These are phyloP conservation scores for Pilasporangium apinafurcum DNA, from an alignment of 352 stramenopile genomes.

Conservation along the genomic window DNA sequence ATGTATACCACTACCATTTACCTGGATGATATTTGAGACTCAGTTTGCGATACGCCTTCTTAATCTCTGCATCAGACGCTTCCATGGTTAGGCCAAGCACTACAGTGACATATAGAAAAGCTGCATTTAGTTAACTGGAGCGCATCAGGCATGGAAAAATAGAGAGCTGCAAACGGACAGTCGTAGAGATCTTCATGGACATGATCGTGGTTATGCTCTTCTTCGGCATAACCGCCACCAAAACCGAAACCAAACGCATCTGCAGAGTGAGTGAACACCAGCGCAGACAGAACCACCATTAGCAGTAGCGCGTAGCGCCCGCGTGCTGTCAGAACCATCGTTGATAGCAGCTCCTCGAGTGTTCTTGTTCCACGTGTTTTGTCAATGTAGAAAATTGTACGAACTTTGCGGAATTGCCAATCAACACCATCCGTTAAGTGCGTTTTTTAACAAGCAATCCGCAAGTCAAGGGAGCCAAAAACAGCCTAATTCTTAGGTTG, in stretches of 20 bases:
- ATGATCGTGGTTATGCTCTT: slow-evolving; percentile 40
- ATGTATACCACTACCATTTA: slow-evolving; percentile 36
- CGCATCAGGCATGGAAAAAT: not conserved
- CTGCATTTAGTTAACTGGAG: not conserved
- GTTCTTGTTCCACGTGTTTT: not conserved
- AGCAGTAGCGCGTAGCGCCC: slow-evolving; percentile 17
- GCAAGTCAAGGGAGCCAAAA: too few relatives aligned
- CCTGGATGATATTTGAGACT: slow-evolving; percentile 95
- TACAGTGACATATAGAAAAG: slow-evolving; percentile 6
- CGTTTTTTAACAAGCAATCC: not conserved
- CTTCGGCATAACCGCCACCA: slow-evolving; percentile 27
- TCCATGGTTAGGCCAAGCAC: slow-evolving; percentile 77
- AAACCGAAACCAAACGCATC: slow-evolving; percentile 50
- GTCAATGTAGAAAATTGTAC: too few relatives aligned
- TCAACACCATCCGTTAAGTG: too few relatives aligned
- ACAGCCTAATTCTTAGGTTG: too few relatives aligned
- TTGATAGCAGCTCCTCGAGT: too few relatives aligned
- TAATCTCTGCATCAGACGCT: slow-evolving; percentile 87
- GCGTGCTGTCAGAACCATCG: slow-evolving; percentile 18
- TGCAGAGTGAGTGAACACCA: too few relatives aligned
- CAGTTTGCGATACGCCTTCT: slow-evolving; percentile 93
- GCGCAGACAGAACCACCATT: slow-evolving; percentile 14
- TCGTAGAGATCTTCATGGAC: slow-evolving; percentile 78
- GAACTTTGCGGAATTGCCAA: not conserved
- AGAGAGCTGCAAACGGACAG: slow-evolving; percentile 14